Evolutionary conservation across 2,329 filamentous ascomycete genomes (phyloP), one percentile per base, ranked within the genome.

Genomic region (Colletotrichum higginsianum): DNA sequence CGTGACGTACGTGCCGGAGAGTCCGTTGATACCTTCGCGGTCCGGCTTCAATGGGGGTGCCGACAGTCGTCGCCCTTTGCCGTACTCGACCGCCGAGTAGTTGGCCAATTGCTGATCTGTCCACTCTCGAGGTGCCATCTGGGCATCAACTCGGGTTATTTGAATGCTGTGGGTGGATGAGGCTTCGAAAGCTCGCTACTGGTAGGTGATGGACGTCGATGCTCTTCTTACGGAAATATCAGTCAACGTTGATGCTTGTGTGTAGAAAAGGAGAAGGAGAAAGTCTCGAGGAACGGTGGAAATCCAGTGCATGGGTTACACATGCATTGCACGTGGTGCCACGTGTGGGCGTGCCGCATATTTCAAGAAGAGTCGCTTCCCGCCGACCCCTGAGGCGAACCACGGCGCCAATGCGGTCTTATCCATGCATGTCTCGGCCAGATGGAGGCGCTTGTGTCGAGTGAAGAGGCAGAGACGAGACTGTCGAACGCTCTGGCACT

Each of bases 1-100:
- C 23, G 65, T 55, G 12, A 72, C 40, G 21, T 64, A 61, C 16
- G 66, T 69, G 4, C 57, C 50, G 11, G 69, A 69, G n/a, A 53
- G 60, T 18, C 69, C 42, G n/a, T 40, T 47, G n/a, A 38, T 11
- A 8, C 26, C 40, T n/a, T 46, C 18, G 15, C 44, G 58, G 4
- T 69, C 56, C 5, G 38, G 30, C 18, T 26, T 68, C 38, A 60
- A 56, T 8, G 63, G 47, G 6, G 66, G 53, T 3, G 44, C 30
- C n/a, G 50, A 38, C 12, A 40, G 18, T 8, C 49, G 57, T 11
- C 60, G 58, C n/a, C 40, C 44, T 26, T 40, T 52, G 15, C 66
- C 65, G 53, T 30, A 44, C 18, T 60, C 40, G 3, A 55, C 30
- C 1, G 40, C 42, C 1, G 69, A 64, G 9, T 61, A 61, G 55